A percentile compares a stretch with the other conserved stretches of the same genome.
Evolutionary conservation across 2,329 filamentous ascomycete genomes (phyloP).

Genomic region (Dactylellina leptospora): DNA sequence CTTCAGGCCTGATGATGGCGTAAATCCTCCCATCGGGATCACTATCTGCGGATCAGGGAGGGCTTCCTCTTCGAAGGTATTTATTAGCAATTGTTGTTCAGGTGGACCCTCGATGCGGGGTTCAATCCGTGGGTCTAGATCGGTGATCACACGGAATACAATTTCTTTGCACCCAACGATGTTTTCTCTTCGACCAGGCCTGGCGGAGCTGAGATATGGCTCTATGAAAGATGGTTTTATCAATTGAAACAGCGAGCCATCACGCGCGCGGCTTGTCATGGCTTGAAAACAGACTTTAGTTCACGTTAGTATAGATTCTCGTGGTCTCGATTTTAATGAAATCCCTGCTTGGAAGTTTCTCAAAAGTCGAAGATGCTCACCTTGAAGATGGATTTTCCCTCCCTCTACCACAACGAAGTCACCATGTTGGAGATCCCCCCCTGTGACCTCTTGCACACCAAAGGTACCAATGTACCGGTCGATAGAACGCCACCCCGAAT

Average conservation of each 20-base stretch:
- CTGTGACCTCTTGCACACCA: conserved; percentile 9
- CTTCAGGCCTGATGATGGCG: neutral
- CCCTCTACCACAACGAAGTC: conserved; percentile 33
- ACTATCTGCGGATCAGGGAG: neutral
- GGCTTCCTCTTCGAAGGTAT: neutral
- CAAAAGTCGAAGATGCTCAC: neutral
- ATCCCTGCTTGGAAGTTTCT: no score
- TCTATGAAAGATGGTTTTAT: conserved; percentile 35
- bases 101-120: neutral
- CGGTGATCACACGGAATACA: conserved; percentile 17
- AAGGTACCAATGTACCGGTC: conserved; percentile 16
- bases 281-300: conserved; percentile 36
- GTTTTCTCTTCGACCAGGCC: neutral
- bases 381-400: conserved; percentile 29
- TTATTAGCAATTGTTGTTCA: conserved; percentile 5
- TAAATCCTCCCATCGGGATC: neutral
- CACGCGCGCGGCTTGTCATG: neutral
- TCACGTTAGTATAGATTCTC: neutral
- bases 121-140: neutral
- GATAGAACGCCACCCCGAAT: neutral
- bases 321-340: no score
- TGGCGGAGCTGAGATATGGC: neutral
- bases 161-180: conserved; percentile 29
- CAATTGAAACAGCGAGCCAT: neutral
- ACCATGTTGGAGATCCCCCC: conserved; percentile 13